Conservation (phyloP, 176 grass and related monocot genomes). For the Chrysopogon serrulatus region DNA sequence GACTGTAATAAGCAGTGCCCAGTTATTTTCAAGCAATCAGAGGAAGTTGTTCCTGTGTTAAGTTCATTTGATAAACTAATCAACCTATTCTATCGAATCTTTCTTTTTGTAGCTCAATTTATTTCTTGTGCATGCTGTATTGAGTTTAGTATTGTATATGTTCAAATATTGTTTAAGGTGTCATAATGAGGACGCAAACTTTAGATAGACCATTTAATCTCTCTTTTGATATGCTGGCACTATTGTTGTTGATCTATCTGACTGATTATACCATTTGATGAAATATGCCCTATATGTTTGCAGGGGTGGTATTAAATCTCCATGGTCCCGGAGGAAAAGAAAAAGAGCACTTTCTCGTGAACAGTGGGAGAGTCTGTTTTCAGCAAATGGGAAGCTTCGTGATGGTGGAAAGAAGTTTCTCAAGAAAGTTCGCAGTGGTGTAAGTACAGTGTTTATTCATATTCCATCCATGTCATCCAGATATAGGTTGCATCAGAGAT, state of each 20-base stretch:
- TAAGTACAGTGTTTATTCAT: conserved; percentile 40
- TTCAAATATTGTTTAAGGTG: not conserved
- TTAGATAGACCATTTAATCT: conserved; percentile 3
- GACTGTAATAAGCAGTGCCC: not conserved
- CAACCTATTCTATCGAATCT: not conserved
- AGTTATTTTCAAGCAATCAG: not conserved
- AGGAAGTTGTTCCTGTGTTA: not conserved
- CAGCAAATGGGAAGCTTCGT: conserved; percentile 68
- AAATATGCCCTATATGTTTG: conserved; percentile 11
- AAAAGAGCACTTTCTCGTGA: conserved; percentile 64
- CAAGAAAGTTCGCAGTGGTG: conserved; percentile 96
- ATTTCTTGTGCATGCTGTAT: not conserved
- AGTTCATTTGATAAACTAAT: conserved; percentile 2
- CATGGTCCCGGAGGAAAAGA: conserved; percentile 97
- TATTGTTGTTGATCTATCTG: not conserved
- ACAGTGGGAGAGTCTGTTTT: conserved; percentile 71
- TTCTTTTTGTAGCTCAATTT: not conserved
- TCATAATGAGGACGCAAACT: not conserved
- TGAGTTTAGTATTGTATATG: not conserved
- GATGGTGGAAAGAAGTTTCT: conserved; percentile 88
- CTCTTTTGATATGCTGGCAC: not conserved
- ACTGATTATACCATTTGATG: conserved; percentile 15
- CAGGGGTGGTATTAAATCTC: conserved; percentile 94
- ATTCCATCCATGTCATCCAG: not conserved
- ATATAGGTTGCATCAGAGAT: not conserved